phyloP scores from a whole-genome alignment of 2,329 filamentous ascomycete species.

The Beauveria pseudobassiana region DNA sequence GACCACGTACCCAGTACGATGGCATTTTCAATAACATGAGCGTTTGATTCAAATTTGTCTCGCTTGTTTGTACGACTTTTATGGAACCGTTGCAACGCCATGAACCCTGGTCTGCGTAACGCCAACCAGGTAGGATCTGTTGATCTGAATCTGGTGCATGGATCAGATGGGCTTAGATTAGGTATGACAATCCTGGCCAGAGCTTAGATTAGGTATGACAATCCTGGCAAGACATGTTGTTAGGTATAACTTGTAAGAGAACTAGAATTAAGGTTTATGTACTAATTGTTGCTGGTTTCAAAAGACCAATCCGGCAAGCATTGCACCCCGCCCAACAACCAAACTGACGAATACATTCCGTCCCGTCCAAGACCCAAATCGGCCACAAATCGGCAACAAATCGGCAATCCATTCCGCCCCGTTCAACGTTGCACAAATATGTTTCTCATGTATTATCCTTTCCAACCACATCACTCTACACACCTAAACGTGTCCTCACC shows the following conservation, averaged over 20 bases:
- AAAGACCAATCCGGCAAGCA: too few species aligned
- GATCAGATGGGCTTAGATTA: neutral
- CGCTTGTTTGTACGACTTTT: neutral
- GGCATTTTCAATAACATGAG: conserved; percentile 2
- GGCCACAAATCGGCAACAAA: neutral
- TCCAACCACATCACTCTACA: neutral
- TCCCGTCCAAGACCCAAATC: too few species aligned
- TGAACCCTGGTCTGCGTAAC: neutral
- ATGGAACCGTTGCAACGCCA: too few species aligned
- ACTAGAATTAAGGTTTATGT: conserved; percentile 9
- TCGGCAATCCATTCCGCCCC: neutral
- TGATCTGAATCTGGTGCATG: neutral
- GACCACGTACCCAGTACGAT: neutral
- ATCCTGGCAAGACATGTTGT: neutral
- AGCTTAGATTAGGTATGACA: neutral
- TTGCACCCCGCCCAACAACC: too few species aligned
- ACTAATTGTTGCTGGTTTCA: neutral
- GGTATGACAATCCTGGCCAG: neutral
- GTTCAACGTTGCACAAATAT: neutral
- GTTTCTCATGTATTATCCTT: neutral
- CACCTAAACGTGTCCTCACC: neutral
- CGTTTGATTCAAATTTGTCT: neutral
- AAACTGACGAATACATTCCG: too few species aligned
- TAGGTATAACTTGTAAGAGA: neutral
- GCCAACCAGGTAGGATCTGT: neutral